phyloP scores from a whole-genome alignment of 2,329 filamentous ascomycete species.

The Fusarium pseudoanthophilum region DNA sequence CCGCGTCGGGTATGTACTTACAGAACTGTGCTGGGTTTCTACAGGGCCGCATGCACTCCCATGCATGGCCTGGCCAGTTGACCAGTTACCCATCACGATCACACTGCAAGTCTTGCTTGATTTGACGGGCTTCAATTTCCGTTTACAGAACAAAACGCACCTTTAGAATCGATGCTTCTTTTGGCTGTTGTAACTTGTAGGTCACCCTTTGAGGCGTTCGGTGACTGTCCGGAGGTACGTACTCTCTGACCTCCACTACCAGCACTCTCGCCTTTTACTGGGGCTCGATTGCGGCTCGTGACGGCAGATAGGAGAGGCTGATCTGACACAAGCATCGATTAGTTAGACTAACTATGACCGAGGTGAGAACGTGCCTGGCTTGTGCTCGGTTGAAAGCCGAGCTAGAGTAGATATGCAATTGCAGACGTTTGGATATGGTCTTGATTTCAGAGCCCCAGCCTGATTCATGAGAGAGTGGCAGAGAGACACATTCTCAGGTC shows the following conservation, averaged over 20 bases:
- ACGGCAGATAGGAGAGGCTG: conserved; percentile 21
- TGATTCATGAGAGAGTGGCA: not conserved
- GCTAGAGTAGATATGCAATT: conserved; percentile 3
- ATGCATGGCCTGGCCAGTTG: conserved; percentile 5
- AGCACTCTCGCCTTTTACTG: not conserved
- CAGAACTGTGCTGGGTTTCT: not conserved
- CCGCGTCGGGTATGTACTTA: not conserved
- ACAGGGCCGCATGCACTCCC: not conserved
- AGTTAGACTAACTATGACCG: conserved; percentile 29
- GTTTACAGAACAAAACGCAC: not conserved
- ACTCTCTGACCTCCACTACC: conserved; percentile 5
- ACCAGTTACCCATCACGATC: conserved; percentile 29
- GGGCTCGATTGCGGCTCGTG: conserved; percentile 27
- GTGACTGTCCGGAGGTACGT: conserved; percentile 46
- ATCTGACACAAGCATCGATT: conserved; percentile 25
- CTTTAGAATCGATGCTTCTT: not conserved
- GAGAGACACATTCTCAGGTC: not conserved
- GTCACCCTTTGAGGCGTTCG: conserved; percentile 29
- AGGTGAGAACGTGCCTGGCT: conserved; percentile 27
- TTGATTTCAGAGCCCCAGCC: not conserved
- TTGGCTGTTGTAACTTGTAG: not conserved
- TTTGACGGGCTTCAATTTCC: conserved; percentile 3
- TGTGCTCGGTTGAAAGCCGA: conserved; percentile 39
- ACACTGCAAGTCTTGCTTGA: conserved; percentile 25
- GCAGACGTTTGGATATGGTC: not conserved